Percentiles rank a stretch among this genome's conserved stretches.
Evolutionary conservation across 177 flowering plant genomes (phyloP).

Genomic region (Tripterygium wilfordii): DNA sequence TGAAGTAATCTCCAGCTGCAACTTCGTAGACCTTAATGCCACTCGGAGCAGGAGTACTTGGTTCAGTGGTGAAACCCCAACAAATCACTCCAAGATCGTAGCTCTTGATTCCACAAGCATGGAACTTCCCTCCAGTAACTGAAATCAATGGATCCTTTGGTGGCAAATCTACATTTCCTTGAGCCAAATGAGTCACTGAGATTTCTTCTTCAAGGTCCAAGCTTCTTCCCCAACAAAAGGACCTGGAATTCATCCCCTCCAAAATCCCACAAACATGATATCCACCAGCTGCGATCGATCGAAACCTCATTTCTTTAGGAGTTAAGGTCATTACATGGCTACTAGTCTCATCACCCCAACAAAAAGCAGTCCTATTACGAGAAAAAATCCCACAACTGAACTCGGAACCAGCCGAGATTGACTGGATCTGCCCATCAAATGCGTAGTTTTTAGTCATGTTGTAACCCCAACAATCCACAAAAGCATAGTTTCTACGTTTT

Average conservation of each 20-base stretch:
- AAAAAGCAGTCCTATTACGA: slow-evolving; percentile 57
- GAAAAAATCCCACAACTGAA: slow-evolving; percentile 81
- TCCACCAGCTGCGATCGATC: slow-evolving; percentile 80
- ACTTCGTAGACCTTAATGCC: slow-evolving; percentile 55
- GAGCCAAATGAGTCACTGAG: slow-evolving; percentile 25
- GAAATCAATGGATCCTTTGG: slow-evolving; percentile 59
- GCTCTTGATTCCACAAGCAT: slow-evolving; percentile 84
- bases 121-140: slow-evolving; percentile 84
- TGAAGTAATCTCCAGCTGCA: slow-evolving; percentile 92
- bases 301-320: slow-evolving; percentile 54
- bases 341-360: slow-evolving; percentile 95
- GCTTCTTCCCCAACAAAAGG: slow-evolving; percentile 84
- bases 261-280: slow-evolving; percentile 91
- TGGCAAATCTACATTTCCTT: slow-evolving; percentile 53
- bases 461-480: slow-evolving; percentile 96
- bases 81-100: slow-evolving; percentile 59
- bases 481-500: slow-evolving; percentile 33
- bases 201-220: slow-evolving; percentile 48
- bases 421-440: slow-evolving; percentile 55
- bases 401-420: slow-evolving; percentile 85
- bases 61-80: slow-evolving; percentile 69
- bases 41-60: slow-evolving; percentile 61
- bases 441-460: slow-evolving; percentile 75
- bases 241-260: slow-evolving; percentile 44
- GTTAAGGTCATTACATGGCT: slow-evolving; percentile 54